Evolutionary conservation across 805 yeast species (phyloP).

Genomic region (Priceomyces carsonii): DNA sequence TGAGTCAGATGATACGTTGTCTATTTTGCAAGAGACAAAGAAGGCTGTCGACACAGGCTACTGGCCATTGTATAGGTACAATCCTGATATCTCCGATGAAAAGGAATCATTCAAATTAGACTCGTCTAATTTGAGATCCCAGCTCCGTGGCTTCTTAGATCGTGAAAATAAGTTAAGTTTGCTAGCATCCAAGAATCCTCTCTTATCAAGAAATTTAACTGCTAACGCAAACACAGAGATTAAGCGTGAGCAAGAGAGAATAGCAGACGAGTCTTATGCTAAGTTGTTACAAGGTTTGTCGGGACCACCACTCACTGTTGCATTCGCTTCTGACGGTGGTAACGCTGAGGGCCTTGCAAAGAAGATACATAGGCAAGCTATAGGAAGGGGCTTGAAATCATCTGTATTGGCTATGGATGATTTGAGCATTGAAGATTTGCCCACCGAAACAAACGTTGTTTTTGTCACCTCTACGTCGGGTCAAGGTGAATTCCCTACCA

Average conservation of each 20-base stretch:
- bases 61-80: conserved; percentile 92
- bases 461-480: conserved; percentile 78
- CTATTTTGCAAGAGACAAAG: conserved; percentile 83
- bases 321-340: conserved; percentile 92
- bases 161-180: conserved; percentile 86
- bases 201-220: conserved; percentile 70
- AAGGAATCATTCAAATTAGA: conserved; percentile 74
- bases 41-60: conserved; percentile 89
- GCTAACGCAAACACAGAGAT: conserved; percentile 60
- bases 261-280: conserved; percentile 76
- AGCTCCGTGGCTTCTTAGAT: conserved; percentile 76
- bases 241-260: conserved; percentile 56
- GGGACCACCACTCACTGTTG: conserved; percentile 88
- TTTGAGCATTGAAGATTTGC: conserved; percentile 67
- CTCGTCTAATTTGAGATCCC: conserved; percentile 77
- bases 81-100: conserved; percentile 58
- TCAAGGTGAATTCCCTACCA: conserved; percentile 85
- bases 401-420: conserved; percentile 71
- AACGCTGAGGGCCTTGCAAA: conserved; percentile 82
- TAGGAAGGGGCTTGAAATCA: conserved; percentile 75
- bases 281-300: conserved; percentile 80
- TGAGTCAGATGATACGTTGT: conserved; percentile 68
- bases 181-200: conserved; percentile 69
- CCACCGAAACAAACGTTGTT: conserved; percentile 67
- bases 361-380: conserved; percentile 74